Percentiles rank a stretch among this genome's conserved stretches.
Conservation (phyloP, 306 rosid species). For the Casuarina cunninghamiana region DNA sequence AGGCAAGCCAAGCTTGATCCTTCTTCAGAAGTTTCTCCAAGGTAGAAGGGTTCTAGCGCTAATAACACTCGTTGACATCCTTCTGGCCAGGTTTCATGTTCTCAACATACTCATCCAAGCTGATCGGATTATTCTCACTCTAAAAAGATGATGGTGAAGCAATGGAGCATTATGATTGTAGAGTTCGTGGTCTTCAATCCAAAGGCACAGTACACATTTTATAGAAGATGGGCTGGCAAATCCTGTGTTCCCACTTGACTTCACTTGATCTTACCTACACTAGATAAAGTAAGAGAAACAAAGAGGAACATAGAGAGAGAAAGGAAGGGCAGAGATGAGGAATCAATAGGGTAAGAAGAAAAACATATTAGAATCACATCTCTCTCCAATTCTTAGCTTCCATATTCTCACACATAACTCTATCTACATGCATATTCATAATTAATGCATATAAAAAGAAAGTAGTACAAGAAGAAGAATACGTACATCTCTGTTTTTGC, state of each 20-base stretch:
- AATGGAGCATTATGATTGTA: constrained; percentile 81
- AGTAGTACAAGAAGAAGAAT: constrained; percentile 20
- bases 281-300: no score
- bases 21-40: constrained; percentile 79
- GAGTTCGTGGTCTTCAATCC: constrained; percentile 91
- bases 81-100: constrained; percentile 97
- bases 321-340: not conserved
- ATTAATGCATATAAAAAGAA: not conserved
- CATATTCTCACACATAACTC: no score
- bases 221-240: not conserved
- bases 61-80: constrained; percentile 84
- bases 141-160: constrained; percentile 88
- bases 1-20: constrained; percentile 52
- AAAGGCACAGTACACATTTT: no score
- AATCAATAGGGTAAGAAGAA: not conserved
- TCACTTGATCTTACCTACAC: not conserved
- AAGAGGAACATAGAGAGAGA: not conserved
- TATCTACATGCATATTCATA: not conserved
- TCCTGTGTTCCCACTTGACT: not conserved
- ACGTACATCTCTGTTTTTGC: constrained; percentile 79
- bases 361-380: not conserved
- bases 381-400: no score
- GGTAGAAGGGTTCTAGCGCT: constrained; percentile 87
- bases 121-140: constrained; percentile 73
- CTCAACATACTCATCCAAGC: constrained; percentile 95